A percentile compares a stretch with the other conserved stretches of the same genome.
Conservation (phyloP, 306 rosid genomes). For the Quercus engelmannii region DNA sequence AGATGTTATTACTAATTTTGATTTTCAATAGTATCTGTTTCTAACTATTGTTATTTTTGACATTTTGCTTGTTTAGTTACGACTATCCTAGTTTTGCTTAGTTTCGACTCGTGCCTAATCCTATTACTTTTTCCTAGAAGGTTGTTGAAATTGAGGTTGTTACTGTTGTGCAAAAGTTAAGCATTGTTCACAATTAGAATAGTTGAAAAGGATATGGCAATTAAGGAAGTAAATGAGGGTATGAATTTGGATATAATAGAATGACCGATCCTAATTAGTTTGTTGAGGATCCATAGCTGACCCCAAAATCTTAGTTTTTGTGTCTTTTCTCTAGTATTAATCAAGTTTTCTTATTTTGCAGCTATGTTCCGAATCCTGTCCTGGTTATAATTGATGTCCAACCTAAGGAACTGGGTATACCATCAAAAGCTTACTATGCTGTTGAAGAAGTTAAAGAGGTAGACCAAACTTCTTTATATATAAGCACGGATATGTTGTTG, state of each 20-base stretch:
- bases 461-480: not conserved
- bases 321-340: not conserved
- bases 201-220: too few species aligned
- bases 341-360: constrained; percentile 17
- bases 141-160: not conserved
- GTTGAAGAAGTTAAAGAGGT: constrained; percentile 94
- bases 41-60: not conserved
- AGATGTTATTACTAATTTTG: constrained; percentile 7
- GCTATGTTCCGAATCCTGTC: constrained; percentile 84
- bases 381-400: constrained; percentile 86
- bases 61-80: not conserved
- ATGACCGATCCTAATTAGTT: too few species aligned
- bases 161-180: too few species aligned
- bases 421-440: constrained; percentile 88
- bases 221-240: too few species aligned
- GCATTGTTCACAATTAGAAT: too few species aligned
- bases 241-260: too few species aligned
- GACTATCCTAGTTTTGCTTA: not conserved
- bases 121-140: not conserved
- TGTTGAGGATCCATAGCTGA: too few species aligned
- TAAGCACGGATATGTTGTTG: not conserved
- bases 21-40: not conserved
- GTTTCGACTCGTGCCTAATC: not conserved
- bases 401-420: constrained; percentile 91
- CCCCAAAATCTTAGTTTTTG: too few species aligned